Evolutionary conservation across 805 yeast species (phyloP).

Genomic region (Clavispora asparagi): DNA sequence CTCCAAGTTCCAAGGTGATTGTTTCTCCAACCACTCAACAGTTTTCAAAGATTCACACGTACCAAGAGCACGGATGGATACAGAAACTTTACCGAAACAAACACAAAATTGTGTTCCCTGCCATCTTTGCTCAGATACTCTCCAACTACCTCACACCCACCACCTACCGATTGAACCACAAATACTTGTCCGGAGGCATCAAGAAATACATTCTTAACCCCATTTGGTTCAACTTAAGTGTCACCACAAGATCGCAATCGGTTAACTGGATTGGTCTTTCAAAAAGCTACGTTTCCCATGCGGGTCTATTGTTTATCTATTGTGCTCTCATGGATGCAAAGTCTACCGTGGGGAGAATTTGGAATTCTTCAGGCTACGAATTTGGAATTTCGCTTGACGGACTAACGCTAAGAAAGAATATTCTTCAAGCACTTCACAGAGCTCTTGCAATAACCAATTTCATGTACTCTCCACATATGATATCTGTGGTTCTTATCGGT

Average conservation of each 20-base stretch:
- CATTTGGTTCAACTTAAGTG: slow-evolving; percentile 35
- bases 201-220: slow-evolving; percentile 32
- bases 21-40: slow-evolving; percentile 23
- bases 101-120: slow-evolving; percentile 30
- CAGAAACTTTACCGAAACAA: slow-evolving; percentile 22
- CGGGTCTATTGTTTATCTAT: slow-evolving; percentile 15
- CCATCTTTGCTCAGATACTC: slow-evolving; percentile 34
- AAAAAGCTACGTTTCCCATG: slow-evolving; percentile 22
- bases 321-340: slow-evolving; percentile 9
- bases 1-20: slow-evolving; percentile 28
- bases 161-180: slow-evolving; percentile 27
- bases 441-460: slow-evolving; percentile 31
- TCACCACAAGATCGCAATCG: slow-evolving; percentile 20
- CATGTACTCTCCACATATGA: slow-evolving; percentile 31
- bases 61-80: slow-evolving; percentile 15
- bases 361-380: slow-evolving; percentile 14
- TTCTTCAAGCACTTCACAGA: slow-evolving; percentile 2
- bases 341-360: background rate
- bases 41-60: slow-evolving; percentile 21
- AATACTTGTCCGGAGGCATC: slow-evolving; percentile 28
- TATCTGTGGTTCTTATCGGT: slow-evolving; percentile 29
- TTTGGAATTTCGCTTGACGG: slow-evolving; percentile 17
- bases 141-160: slow-evolving; percentile 40
- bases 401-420: background rate
- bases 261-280: slow-evolving; percentile 27